A percentile compares a stretch with the other conserved stretches of the same genome.
phyloP scores from a whole-genome alignment of 352 stramenopile species.

The Phytophthora multivora region DNA sequence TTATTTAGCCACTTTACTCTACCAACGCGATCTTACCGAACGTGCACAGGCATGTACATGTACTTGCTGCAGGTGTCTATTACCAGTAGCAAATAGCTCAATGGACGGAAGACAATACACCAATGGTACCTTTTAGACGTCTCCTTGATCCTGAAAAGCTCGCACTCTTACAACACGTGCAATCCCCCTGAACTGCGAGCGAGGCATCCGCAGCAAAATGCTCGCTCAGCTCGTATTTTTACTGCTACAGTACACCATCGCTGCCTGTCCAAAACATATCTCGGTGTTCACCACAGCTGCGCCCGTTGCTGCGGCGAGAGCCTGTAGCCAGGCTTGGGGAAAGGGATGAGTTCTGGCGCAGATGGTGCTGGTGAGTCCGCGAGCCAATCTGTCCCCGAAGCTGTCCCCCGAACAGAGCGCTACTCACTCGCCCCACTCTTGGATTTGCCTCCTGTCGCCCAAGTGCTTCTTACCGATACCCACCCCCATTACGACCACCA shows the following conservation, averaged over 20 bases:
- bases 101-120: too few species aligned
- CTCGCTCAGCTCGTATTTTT: constrained; percentile 30
- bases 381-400: constrained; percentile 15
- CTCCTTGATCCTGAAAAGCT: too few species aligned
- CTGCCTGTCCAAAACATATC: constrained; percentile 19
- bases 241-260: background rate
- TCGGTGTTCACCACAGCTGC: constrained; percentile 24
- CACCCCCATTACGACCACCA: constrained; percentile 21
- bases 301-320: constrained; percentile 28
- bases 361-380: constrained; percentile 19
- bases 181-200: too few species aligned
- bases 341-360: constrained; percentile 16
- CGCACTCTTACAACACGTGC: too few species aligned
- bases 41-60: background rate
- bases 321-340: constrained; percentile 31
- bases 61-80: background rate
- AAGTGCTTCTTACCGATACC: constrained; percentile 14
- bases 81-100: too few species aligned
- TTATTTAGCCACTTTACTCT: background rate
- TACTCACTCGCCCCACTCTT: constrained; percentile 26
- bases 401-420: constrained; percentile 8
- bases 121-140: too few species aligned
- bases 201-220: background rate
- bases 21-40: too few species aligned
- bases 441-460: constrained; percentile 34